Evolutionary conservation across 202 grass and related monocot species (phyloP), one percentile per base, ranked within the genome.

Genomic region (Alloteropsis angusta): DNA sequence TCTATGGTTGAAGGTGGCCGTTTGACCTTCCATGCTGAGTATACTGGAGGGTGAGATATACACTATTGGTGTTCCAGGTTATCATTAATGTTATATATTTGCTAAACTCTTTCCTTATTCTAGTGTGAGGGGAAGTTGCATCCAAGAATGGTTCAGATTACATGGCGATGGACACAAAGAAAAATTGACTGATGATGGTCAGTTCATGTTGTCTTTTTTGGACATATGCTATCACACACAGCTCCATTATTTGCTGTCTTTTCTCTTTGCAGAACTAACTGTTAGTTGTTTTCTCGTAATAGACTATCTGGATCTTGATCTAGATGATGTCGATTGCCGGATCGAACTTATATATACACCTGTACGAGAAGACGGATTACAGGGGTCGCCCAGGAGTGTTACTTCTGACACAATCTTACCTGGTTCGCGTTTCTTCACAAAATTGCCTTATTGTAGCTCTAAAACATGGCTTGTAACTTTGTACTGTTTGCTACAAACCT

Each of bases 61-160:
- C n/a, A 62, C 41, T 68, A 47, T n/a, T 72, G 56, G 34, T 25
- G 58, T 74, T 87, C 36, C 68, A 52, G 41, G 16, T 80, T 59
- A 47, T 85, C 18, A 30, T n/a, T 67, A 43, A 68, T 49, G 57
- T 65, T 47, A 21, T 87, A 68, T 45, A 75, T 9, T 61, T 63
- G 17, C 55, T 76, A 47, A 93, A 61, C 42, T 53, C 67, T 52
- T 46, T 49, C 37, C 32, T 76, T 75, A 83, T 87, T 85, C 70
- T 80, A 98, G 96, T 79, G 45, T 88, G 45, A 92, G 60, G 87
- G 92, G 96, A 88, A 88, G 59, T 59, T 98, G 96, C 89, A 92
- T 79, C 56, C 84, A 91, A 34, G 86, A 95, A 93, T 98, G 96
- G 96, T 95, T 92, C 72, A 88, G 78, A 60, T 71, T 89, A 87